Evolutionary conservation across 2,329 filamentous ascomycete species (phyloP).

Genomic region (Periconia sp.): DNA sequence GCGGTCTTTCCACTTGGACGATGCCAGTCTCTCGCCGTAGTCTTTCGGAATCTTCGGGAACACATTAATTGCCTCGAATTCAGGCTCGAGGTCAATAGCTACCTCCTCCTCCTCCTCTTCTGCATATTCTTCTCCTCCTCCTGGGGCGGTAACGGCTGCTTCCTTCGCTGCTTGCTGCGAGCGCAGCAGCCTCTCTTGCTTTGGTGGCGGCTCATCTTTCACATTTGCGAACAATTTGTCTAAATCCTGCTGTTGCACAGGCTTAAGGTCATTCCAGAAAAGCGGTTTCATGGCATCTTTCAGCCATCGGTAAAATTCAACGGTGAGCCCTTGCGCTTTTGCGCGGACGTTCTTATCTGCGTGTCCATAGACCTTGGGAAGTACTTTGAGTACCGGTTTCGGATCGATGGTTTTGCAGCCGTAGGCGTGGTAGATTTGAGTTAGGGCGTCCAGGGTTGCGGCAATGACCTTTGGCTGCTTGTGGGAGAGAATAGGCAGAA

Average conservation of each 20-base stretch:
- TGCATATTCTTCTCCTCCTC: constrained; percentile 54
- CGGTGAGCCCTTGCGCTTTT: constrained; percentile 87
- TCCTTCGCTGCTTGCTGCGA: constrained; percentile 87
- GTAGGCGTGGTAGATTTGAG: constrained; percentile 88
- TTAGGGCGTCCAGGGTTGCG: constrained; percentile 76
- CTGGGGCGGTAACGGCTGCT: constrained; percentile 67
- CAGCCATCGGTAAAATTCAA: constrained; percentile 96
- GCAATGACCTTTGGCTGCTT: constrained; percentile 91
- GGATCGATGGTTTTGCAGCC: constrained; percentile 94
- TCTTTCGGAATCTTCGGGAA: constrained; percentile 79
- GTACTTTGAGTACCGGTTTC: constrained; percentile 83
- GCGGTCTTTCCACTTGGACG: constrained; percentile 97
- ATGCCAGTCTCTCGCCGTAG: constrained; percentile 82
- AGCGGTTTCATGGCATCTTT: constrained; percentile 98
- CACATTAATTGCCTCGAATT: constrained; percentile 84
- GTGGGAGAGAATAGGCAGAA: constrained; percentile 80
- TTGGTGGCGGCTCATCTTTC: constrained; percentile 83
- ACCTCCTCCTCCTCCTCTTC: constrained; percentile 63
- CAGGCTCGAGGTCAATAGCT: constrained; percentile 72
- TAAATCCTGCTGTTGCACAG: constrained; percentile 91
- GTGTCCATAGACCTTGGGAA: constrained; percentile 92
- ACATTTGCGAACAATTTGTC: constrained; percentile 94
- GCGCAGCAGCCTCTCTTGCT: constrained; percentile 86
- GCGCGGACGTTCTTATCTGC: constrained; percentile 98
- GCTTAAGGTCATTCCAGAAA: constrained; percentile 95